Percentiles rank a stretch among this genome's conserved stretches.
These are phyloP conservation scores for Patellifolia procumbens DNA, from an alignment of 179 eudicot species.

Conservation along the genomic window DNA sequence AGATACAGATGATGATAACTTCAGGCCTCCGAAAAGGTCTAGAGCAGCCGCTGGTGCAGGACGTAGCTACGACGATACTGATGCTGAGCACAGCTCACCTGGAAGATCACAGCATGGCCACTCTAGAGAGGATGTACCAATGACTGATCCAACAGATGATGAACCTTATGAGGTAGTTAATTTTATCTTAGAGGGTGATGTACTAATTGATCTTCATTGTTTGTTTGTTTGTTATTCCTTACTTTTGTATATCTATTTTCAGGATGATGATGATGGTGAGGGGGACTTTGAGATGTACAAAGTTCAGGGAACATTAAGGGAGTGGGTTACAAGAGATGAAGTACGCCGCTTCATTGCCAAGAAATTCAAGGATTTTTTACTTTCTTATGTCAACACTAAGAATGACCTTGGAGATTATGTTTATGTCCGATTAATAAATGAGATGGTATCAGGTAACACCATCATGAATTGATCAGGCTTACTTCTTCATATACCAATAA, in stretches of 20 bases:
- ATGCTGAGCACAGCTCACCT: conserved; percentile 83
- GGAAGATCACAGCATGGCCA: conserved; percentile 68
- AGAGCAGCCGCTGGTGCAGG: conserved; percentile 56
- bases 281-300: conserved; percentile 89
- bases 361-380: conserved; percentile 82
- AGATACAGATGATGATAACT: conserved; percentile 84
- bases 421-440: conserved; percentile 79
- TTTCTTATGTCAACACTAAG: conserved; percentile 62
- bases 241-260: not conserved
- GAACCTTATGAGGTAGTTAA: conserved; percentile 70
- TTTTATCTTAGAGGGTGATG: too few relatives aligned
- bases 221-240: not conserved
- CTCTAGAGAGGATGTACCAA: conserved; percentile 69
- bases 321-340: conserved; percentile 99
- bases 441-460: conserved; percentile 98
- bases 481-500: too few relatives aligned
- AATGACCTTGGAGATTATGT: conserved; percentile 59
- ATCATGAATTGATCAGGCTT: too few relatives aligned
- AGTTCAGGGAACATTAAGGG: conserved; percentile 92
- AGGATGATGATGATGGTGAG: conserved; percentile 87
- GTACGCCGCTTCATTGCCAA: conserved; percentile 87
- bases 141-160: conserved; percentile 88
- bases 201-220: not conserved
- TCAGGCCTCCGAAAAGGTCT: conserved; percentile 76
- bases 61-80: conserved; percentile 64